Evolutionary conservation across 495 filamentous ascomycete genomes (phyloP), one percentile per base, ranked within the genome.

Genomic region (Penicillium longicatenatum): DNA sequence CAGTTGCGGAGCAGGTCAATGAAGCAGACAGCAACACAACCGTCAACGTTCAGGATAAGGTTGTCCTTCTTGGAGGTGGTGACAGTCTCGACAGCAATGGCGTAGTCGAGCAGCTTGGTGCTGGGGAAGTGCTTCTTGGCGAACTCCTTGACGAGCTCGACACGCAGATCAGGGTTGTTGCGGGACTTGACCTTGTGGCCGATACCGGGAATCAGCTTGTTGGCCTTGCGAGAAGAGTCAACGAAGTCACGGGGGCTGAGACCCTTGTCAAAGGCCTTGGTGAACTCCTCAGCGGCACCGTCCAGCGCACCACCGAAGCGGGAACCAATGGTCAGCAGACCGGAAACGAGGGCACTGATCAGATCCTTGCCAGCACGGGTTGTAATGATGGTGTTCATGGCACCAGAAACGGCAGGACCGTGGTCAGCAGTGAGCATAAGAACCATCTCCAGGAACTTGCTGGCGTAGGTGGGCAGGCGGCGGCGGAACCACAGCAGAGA

Each of bases 51-150:
- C 61, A 98, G 88, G 67, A 98, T 98, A 56, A 98, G 86, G 84
- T 98, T 98, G 81, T 98, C 94, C 85, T 98, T 98, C 89, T 98
- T 98, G 62, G 92, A 96, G 9, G 94, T 98, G 30, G 94, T 98
- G 61, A 98, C 94, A 2, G 90, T 89, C 85, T 98, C 94, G 52
- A 98, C 94, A 10, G 94, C 94, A 71, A 98, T 88, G 65, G 94
- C 94, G 75, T 96, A 98, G 80, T 98, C 94, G 66, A 98, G 89
- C 72, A 97, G 86, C 82, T 96, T 97, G 85, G 87, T 88, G 78
- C 81, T 91, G 58, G 94, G 92, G 87, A 98, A 98, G 80, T 92
- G 87, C 84, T 93, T 93, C 80, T 92, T 83, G 75, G 93, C 94
- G 77, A 91, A 98, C 73, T 98, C 94, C 82, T 98, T 98, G 71